phyloP scores from a whole-genome alignment of 2,329 filamentous ascomycete genomes.

The Teratosphaeria pseudoeucalypti region DNA sequence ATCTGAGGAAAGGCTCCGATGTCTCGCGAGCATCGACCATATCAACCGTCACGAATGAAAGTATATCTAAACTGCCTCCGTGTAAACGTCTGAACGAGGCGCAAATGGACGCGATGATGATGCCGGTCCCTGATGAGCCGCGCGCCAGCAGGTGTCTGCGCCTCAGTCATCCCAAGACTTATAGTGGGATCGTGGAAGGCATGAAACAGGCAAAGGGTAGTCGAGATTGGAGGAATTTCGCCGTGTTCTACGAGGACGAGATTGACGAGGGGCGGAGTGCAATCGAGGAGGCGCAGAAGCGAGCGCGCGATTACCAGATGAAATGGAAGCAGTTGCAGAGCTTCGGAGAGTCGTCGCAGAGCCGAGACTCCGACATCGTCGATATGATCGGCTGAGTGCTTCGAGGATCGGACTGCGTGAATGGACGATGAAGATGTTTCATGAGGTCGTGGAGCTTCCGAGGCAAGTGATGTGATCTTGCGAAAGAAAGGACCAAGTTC shows the following conservation, averaged over 20 bases:
- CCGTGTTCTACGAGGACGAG: slow-evolving; percentile 23
- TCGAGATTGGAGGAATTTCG: slow-evolving; percentile 24
- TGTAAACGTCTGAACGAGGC: slow-evolving; percentile 20
- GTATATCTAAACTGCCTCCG: slow-evolving; percentile 22
- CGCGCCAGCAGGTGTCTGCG: slow-evolving; percentile 21
- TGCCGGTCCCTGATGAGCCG: slow-evolving; percentile 18
- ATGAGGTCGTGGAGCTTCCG: not conserved
- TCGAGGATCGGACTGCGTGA: not conserved
- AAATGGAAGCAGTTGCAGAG: slow-evolving; percentile 15
- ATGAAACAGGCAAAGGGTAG: slow-evolving; percentile 23
- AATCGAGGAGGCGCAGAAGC: slow-evolving; percentile 16
- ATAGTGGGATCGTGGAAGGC: slow-evolving; percentile 22
- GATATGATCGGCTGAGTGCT: slow-evolving; percentile 19
- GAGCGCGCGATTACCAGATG: slow-evolving; percentile 18
- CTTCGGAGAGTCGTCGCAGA: slow-evolving; percentile 10
- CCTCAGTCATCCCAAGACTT: slow-evolving; percentile 22
- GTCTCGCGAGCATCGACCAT: not conserved
- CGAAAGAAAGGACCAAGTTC: not conserved
- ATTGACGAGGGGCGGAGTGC: slow-evolving; percentile 21
- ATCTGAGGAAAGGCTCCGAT: not conserved
- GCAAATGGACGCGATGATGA: slow-evolving; percentile 26
- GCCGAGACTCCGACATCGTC: slow-evolving; percentile 9
- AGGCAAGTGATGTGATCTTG: not conserved
- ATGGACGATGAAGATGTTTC: not conserved
- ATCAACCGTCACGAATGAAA: slow-evolving; percentile 16